Conservation (phyloP, 768 basidiomycete species). For the Leucosporidium yakuticum region DNA sequence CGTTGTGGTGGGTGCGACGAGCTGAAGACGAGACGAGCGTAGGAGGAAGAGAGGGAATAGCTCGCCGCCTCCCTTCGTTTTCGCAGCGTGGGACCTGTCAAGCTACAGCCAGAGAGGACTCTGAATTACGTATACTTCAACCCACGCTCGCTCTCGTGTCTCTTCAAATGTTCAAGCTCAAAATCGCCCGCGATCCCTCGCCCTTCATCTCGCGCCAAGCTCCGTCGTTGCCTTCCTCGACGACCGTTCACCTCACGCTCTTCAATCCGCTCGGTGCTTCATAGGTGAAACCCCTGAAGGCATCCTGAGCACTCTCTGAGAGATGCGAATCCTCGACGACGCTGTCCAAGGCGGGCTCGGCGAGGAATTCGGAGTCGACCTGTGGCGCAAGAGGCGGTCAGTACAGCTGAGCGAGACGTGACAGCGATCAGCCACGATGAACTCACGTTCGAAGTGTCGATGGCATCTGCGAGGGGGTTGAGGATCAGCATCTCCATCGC, state of each 20-base stretch:
- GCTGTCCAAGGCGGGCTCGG: slow-evolving; percentile 87
- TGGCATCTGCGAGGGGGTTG: slow-evolving; percentile 42
- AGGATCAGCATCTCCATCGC: background rate
- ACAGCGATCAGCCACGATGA: too few species aligned
- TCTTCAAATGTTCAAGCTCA: too few species aligned
- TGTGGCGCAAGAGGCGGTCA: slow-evolving; percentile 49
- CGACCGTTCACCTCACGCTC: slow-evolving; percentile 20
- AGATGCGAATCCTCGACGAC: slow-evolving; percentile 92
- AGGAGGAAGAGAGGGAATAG: too few species aligned
- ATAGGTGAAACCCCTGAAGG: slow-evolving; percentile 54
- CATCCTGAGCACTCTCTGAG: slow-evolving; percentile 85
- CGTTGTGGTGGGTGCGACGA: too few species aligned
- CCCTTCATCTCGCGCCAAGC: background rate
- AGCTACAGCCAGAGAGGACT: too few species aligned
- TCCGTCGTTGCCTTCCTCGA: too few species aligned
- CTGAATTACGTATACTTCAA: too few species aligned
- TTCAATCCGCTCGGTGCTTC: slow-evolving; percentile 19
- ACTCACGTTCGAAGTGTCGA: slow-evolving; percentile 65
- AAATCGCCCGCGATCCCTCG: background rate
- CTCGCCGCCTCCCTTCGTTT: too few species aligned
- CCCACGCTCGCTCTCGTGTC: too few species aligned
- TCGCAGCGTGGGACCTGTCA: too few species aligned
- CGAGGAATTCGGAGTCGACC: slow-evolving; percentile 95
- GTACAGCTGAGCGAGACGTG: background rate
- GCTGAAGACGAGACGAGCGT: too few species aligned